Evolutionary conservation across 1,284 basidiomycete genomes (phyloP).

Genomic region (Apiotrichum gracile): DNA sequence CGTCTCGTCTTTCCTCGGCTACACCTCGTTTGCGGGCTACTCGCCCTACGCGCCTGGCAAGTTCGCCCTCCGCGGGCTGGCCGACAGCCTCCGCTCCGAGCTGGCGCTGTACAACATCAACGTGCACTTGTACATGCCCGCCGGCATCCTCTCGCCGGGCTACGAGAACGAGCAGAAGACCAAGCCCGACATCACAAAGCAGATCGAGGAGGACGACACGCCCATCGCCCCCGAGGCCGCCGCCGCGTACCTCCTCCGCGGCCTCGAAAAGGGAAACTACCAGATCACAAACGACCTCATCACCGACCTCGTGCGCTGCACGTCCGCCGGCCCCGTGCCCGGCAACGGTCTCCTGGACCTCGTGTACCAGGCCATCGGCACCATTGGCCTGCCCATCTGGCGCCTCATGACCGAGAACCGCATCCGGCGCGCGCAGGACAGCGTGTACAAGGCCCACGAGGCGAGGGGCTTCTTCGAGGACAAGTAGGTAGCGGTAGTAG

Average conservation of each 20-base stretch:
- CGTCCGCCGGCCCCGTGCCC: conserved; percentile 63
- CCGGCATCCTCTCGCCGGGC: conserved; percentile 77
- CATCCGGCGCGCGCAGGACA: conserved; percentile 1
- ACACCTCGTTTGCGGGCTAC: conserved; percentile 78
- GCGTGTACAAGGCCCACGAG: not conserved
- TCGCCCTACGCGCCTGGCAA: conserved; percentile 82
- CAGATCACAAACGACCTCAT: conserved; percentile 72
- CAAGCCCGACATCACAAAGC: conserved; percentile 72
- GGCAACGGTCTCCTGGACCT: conserved; percentile 58
- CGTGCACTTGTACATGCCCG: conserved; percentile 82
- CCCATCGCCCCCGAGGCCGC: conserved; percentile 63
- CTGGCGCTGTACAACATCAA: conserved; percentile 63
- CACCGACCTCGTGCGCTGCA: conserved; percentile 62
- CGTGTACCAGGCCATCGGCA: conserved; percentile 49
- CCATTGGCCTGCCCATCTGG: conserved; percentile 47
- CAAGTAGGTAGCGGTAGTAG: too few species aligned
- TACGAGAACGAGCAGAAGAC: conserved; percentile 71
- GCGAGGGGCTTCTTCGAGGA: not conserved
- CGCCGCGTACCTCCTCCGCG: conserved; percentile 61
- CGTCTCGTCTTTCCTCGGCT: conserved; percentile 72
- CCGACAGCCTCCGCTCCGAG: conserved; percentile 79
- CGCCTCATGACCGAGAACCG: conserved; percentile 31
- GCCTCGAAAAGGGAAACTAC: conserved; percentile 64
- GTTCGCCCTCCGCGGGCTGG: conserved; percentile 79
- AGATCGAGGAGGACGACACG: conserved; percentile 73